Evolutionary conservation across 257 asterid genomes (phyloP).

Genomic region (Solanum sitiens): DNA sequence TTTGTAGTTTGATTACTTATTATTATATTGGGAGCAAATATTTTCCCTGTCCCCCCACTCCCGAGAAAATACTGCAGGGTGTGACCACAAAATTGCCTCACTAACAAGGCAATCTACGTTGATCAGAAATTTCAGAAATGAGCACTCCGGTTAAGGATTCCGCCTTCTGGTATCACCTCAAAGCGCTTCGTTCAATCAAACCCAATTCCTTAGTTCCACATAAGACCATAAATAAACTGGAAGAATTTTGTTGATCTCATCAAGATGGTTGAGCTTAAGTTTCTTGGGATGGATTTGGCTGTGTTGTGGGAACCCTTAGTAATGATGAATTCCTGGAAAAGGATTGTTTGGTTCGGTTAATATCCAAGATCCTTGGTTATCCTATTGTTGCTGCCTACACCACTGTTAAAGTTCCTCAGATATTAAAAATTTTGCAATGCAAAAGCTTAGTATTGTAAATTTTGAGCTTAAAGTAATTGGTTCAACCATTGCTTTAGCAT

Average conservation of each 20-base stretch:
- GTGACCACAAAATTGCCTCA: not conserved
- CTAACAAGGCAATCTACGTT: not conserved
- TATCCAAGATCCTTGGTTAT: constrained; percentile 81
- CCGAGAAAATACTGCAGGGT: not conserved
- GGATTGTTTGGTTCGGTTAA: constrained; percentile 71
- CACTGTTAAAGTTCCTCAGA: constrained; percentile 89
- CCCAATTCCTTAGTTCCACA: not conserved
- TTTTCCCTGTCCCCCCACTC: not conserved
- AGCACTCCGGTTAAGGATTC: not conserved
- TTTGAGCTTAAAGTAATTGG: constrained; percentile 89
- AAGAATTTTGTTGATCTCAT: not conserved
- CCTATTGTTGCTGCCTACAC: constrained; percentile 85
- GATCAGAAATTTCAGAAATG: not conserved
- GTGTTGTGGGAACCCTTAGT: constrained; percentile 55
- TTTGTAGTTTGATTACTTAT: not conserved
- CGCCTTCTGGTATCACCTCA: not conserved
- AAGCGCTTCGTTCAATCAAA: not conserved
- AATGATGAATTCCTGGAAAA: constrained; percentile 72
- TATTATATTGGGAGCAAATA: not conserved
- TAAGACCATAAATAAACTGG: not conserved
- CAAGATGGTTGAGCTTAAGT: constrained; percentile 20
- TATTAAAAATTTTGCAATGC: constrained; percentile 54
- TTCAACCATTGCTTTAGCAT: constrained; percentile 53
- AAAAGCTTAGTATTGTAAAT: constrained; percentile 58
- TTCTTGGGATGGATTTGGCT: constrained; percentile 75